phyloP scores from a whole-genome alignment of 2,329 filamentous ascomycete genomes.

The Curvularia spicifera region DNA sequence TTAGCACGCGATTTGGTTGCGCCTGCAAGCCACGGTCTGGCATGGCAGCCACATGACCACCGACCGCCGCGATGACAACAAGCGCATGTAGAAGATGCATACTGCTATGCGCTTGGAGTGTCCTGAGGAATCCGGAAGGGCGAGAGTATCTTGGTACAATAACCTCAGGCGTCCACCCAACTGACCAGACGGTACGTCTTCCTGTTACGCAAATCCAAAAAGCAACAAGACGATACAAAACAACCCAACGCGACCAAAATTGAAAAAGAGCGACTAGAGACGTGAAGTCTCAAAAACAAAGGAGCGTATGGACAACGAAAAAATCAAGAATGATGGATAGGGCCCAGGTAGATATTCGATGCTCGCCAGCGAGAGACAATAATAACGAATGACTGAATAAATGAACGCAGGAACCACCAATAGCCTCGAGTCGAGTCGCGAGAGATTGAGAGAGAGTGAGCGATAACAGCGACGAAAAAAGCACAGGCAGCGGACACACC shows the following conservation, averaged over 20 bases:
- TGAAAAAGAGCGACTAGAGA: neutral
- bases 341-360: neutral
- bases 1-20: constrained; percentile 36
- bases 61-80: constrained; percentile 17
- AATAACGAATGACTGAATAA: neutral
- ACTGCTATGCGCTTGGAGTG: neutral
- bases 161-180: neutral
- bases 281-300: neutral
- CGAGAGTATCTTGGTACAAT: neutral
- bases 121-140: neutral
- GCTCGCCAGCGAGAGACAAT: neutral
- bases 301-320: neutral
- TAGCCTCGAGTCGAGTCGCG: neutral
- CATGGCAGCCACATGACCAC: constrained; percentile 15
- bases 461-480: too few relatives aligned
- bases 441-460: neutral
- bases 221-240: neutral
- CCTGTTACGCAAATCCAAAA: neutral
- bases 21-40: constrained; percentile 9
- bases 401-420: neutral
- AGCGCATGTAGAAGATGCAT: constrained; percentile 27
- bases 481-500: too few relatives aligned
- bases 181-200: neutral
- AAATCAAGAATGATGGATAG: neutral
- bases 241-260: neutral